Base-by-base conservation (phyloP, 495 filamentous ascomycete genomes). In the Tuber magnatum region DNA sequence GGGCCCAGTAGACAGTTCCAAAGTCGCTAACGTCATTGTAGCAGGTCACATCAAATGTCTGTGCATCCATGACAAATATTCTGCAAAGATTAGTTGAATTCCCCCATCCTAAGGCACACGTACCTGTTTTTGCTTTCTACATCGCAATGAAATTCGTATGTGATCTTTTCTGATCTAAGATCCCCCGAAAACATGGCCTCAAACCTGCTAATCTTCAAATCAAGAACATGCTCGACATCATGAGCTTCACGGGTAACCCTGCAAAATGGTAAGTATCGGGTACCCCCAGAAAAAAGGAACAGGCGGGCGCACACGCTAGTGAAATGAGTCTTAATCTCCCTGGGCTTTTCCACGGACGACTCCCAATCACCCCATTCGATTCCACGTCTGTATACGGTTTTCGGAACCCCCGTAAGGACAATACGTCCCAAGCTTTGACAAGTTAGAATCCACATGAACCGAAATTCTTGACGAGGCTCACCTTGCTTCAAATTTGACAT, bases 281-380 rank as follows among this genome's bases (percentile, higher is more conserved):
- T n/a, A 61, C 48, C 22, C 42, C 14, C 10, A 0, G 16, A 65
- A 4, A 9, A 9, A 74, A 46, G 35, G 28, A 61, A 68, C 24
- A 70, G 46, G 39, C 72, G 6, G 28, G 14, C 73, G 71, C 75
- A 79, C 77, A 79, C 56, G 40, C 80, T 78, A 51, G 79, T 81
- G 70, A 80, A 80, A n/a, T 74, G 18, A 39, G 78, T 65, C 20
- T 46, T 46, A 65, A 81, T 81, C 20, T 69, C 78, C 22, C 74
- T 61, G 3, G 65, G 70, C 32, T 71, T 80, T 14, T 46, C 65
- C 41, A 80, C 38, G n/a, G 75, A 78, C 48, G 70, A 39, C 18
- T 72, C 56, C 74, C 78, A 80, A 69, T 80, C 79, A 14, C 56
- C 40, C 79, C 79, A 80, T 43, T 81, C 75, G 22, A 80, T 80